Conservation (phyloP, 1,284 basidiomycete genomes). For the Ustilago lituana region DNA sequence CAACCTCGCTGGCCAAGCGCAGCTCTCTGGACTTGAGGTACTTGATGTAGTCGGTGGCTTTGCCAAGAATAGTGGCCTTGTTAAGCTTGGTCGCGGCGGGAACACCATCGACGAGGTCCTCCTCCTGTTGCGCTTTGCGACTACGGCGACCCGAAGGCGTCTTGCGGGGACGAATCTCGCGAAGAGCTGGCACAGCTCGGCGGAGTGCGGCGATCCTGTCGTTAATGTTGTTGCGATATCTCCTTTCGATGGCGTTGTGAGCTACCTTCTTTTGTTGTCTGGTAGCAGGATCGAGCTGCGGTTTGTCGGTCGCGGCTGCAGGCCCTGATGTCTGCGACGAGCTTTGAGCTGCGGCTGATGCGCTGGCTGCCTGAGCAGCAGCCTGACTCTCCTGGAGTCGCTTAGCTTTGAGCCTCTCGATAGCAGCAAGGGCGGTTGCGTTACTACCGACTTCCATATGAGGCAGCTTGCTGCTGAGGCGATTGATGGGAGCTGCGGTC, state of each 20-base stretch:
- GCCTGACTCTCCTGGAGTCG: slow-evolving; percentile 37
- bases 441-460: slow-evolving; percentile 60
- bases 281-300: slow-evolving; percentile 30
- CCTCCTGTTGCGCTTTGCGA: slow-evolving; percentile 55
- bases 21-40: slow-evolving; percentile 63
- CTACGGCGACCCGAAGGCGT: slow-evolving; percentile 48
- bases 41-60: slow-evolving; percentile 66
- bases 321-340: neutral
- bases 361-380: slow-evolving; percentile 31
- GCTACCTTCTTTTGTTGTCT: slow-evolving; percentile 60
- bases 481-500: slow-evolving; percentile 14
- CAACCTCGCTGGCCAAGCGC: slow-evolving; percentile 56
- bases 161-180: slow-evolving; percentile 59
- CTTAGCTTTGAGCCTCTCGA: slow-evolving; percentile 52
- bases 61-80: slow-evolving; percentile 65
- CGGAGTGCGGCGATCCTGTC: slow-evolving; percentile 69
- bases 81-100: slow-evolving; percentile 66
- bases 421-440: slow-evolving; percentile 53
- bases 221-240: slow-evolving; percentile 67
- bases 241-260: slow-evolving; percentile 65
- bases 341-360: slow-evolving; percentile 10
- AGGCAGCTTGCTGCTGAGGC: slow-evolving; percentile 43
- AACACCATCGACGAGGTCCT: slow-evolving; percentile 64
- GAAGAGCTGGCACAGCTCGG: slow-evolving; percentile 81
- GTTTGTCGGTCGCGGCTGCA: slow-evolving; percentile 22